phyloP scores from a whole-genome alignment of 345 rosid genomes.

The Camelina hispida region DNA sequence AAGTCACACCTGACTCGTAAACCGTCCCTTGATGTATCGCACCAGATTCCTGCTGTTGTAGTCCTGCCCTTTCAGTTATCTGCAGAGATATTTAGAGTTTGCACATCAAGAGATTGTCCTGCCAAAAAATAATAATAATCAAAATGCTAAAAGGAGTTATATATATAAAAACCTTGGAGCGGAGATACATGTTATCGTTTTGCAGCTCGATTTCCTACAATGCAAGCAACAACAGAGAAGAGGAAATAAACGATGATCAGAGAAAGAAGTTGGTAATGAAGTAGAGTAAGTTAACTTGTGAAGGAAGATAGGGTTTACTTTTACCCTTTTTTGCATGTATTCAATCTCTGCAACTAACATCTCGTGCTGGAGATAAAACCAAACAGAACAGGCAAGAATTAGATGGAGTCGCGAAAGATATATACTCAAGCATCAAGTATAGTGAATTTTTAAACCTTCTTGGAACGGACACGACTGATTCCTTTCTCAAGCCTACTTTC shows the following conservation, averaged over 20 bases:
- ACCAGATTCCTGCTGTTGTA: slow-evolving; percentile 48
- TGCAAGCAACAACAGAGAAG: neutral
- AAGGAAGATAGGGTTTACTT: slow-evolving; percentile 26
- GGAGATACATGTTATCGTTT: slow-evolving; percentile 73
- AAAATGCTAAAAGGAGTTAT: neutral
- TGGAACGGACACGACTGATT: slow-evolving; percentile 77
- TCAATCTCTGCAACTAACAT: slow-evolving; percentile 84
- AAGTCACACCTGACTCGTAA: slow-evolving; percentile 51
- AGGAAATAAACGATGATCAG: neutral
- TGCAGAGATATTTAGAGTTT: slow-evolving; percentile 1
- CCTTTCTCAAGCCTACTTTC: slow-evolving; percentile 84
- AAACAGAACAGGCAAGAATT: slow-evolving; percentile 19
- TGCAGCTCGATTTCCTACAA: slow-evolving; percentile 85
- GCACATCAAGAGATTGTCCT: neutral
- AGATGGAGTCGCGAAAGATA: slow-evolving; percentile 1
- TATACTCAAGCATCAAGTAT: neutral
- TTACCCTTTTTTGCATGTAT: slow-evolving; percentile 95
- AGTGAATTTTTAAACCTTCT: slow-evolving; percentile 60
- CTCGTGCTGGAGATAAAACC: slow-evolving; percentile 61
- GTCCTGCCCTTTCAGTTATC: slow-evolving; percentile 70
- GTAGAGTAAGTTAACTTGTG: slow-evolving; percentile 17
- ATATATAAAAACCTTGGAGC: slow-evolving; percentile 62
- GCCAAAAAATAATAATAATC: neutral
- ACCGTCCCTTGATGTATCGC: slow-evolving; percentile 52
- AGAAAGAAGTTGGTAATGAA: neutral